Conservation (phyloP, 2,329 filamentous ascomycete species). For the Trichoderma sp. region DNA sequence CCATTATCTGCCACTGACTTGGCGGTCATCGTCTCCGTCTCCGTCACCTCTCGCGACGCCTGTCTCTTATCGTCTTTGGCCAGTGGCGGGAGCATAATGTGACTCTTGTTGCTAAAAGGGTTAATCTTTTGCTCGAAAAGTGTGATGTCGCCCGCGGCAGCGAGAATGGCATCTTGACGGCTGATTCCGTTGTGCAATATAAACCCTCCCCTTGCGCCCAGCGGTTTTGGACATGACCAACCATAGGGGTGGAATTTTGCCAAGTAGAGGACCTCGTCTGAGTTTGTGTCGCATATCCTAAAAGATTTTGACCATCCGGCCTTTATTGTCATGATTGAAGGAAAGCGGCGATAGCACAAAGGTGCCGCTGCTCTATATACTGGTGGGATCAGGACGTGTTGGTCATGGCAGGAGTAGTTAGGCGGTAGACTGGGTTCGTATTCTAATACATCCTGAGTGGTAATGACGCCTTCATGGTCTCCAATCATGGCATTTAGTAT, state of each 20-base stretch:
- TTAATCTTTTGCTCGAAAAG: not conserved
- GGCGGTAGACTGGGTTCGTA: not conserved
- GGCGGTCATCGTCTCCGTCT: not conserved
- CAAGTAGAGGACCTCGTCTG: not conserved
- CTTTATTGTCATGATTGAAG: not conserved
- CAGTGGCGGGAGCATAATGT: not conserved
- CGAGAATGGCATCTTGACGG: not conserved
- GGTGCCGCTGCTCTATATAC: not conserved
- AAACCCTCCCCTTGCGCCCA: not conserved
- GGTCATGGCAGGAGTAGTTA: not conserved
- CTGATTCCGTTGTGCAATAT: not conserved
- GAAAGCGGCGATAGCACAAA: not conserved
- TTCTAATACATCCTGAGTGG: not conserved
- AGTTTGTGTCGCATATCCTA: not conserved
- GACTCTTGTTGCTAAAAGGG: not conserved
- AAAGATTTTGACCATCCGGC: not conserved
- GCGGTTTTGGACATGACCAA: not conserved
- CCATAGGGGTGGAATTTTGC: not conserved
- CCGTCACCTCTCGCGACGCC: not conserved
- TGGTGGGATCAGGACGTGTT: not conserved
- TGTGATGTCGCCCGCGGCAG: not conserved
- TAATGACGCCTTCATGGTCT: not conserved
- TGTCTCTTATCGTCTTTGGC: not conserved
- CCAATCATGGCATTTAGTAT: not conserved
- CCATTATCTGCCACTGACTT: not conserved